These are phyloP conservation scores for Thielaviopsis musarum DNA, from an alignment of 2,329 filamentous ascomycete species.

Conservation along the genomic window DNA sequence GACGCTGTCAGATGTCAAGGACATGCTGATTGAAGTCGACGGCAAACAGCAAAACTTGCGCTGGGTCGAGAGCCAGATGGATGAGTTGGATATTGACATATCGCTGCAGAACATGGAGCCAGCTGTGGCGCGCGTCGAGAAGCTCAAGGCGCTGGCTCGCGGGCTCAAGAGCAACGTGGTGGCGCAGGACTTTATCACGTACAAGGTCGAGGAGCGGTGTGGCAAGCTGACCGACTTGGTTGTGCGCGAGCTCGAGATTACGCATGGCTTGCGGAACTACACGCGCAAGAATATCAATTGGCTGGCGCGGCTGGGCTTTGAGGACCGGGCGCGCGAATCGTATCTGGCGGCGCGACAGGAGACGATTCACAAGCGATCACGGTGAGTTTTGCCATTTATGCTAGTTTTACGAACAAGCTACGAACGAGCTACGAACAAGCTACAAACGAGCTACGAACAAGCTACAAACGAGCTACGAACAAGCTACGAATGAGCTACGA, in stretches of 20 bases:
- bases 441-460: not conserved
- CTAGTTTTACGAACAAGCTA: no score
- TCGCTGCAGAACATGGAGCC: conserved; percentile 78
- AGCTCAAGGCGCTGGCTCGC: conserved; percentile 61
- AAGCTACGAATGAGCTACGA: no score
- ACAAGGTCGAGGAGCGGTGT: conserved; percentile 78
- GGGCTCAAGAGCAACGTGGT: conserved; percentile 71
- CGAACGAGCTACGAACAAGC: not conserved
- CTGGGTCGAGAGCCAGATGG: conserved; percentile 89
- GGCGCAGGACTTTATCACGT: conserved; percentile 81
- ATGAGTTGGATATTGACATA: conserved; percentile 91
- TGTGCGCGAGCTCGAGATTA: conserved; percentile 59
- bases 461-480: not conserved
- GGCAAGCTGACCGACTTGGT: conserved; percentile 60
- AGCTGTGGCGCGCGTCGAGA: conserved; percentile 70
- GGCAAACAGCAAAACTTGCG: conserved; percentile 91
- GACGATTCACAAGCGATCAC: conserved; percentile 64
- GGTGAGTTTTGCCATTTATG: conserved; percentile 33
- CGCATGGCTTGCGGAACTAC: conserved; percentile 58
- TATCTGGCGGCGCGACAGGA: conserved; percentile 68
- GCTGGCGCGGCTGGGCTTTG: conserved; percentile 74
- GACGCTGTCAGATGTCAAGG: conserved; percentile 59
- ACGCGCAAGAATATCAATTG: conserved; percentile 70
- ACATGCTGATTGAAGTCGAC: conserved; percentile 88
- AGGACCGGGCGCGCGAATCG: conserved; percentile 73